Evolutionary conservation across 139 green algal genomes (phyloP), one percentile per base, ranked within the genome.

Genomic region (Micromonas pusilla): DNA sequence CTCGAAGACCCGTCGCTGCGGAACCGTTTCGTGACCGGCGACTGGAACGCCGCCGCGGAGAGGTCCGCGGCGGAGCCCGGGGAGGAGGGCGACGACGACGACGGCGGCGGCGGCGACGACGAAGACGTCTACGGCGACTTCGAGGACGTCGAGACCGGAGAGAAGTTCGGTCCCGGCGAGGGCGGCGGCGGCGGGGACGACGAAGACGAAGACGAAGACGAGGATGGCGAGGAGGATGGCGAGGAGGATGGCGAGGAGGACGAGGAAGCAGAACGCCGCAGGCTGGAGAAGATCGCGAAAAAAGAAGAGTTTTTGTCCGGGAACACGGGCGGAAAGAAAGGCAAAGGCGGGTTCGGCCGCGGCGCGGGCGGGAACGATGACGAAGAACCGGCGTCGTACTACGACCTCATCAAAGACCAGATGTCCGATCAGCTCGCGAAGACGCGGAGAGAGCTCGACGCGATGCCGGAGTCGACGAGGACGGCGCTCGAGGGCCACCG

Each of bases 91-190:
- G 81, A 75, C 2, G 83, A 80, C n/a, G 80, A 72, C 31, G 81
- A 78, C n/a, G n/a, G n/a, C n/a, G n/a, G 45, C 31, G 77, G 70
- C 38, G 88, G 63, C 9, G 83, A 82, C 5, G 81, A 80, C 0
- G 87, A 84, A 19, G 87, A 87, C 23, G 87, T 91, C 25, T 94
- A 89, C 79, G 92, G 90, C 0, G 91, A 98, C 33, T 97, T 98
- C 85, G 92, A 97, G 83, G 95, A 99, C 80, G 37, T 99, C 64
- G 95, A 99, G 82, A 91, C 89, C 0, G 94, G 91, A 28, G 77
- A 87, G 64, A 74, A 80, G 30, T 86, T 88, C 66, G 64, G 66
- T 3, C 20, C 45, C 0, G 37, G 37, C 37, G 38, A 26, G 1
- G 67, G 53, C 53, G 67, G 66, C 37, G 52, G 52, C 2, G 68